A percentile compares a stretch with the other conserved stretches of the same genome.
These are phyloP conservation scores for Cladophialophora psammophila DNA, from an alignment of 2,329 filamentous ascomycete genomes.

Conservation along the genomic window DNA sequence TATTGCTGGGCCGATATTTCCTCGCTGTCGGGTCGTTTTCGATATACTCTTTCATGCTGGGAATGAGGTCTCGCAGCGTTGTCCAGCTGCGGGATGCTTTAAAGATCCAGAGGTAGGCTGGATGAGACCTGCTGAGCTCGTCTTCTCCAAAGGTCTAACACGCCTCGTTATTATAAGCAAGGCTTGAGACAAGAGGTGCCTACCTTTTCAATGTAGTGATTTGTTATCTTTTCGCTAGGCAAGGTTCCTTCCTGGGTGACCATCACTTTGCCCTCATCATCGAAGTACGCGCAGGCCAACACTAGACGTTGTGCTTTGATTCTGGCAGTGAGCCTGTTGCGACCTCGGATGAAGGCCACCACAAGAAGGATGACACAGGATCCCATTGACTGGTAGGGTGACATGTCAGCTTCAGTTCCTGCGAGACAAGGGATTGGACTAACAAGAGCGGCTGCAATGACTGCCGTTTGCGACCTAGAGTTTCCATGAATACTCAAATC, in stretches of 20 bases:
- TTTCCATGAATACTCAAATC: conserved; percentile 45
- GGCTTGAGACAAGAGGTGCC: conserved; percentile 26
- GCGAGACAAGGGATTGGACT: conserved; percentile 42
- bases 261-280: conserved; percentile 54
- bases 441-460: conserved; percentile 76
- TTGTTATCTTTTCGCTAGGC: conserved; percentile 73
- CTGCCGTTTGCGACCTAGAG: conserved; percentile 68
- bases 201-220: conserved; percentile 73
- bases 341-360: conserved; percentile 63
- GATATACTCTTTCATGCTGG: conserved; percentile 76
- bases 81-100: conserved; percentile 80
- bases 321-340: conserved; percentile 61
- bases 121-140: conserved; percentile 76
- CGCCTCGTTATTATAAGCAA: conserved; percentile 34
- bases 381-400: conserved; percentile 62
- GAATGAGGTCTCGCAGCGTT: conserved; percentile 71
- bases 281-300: conserved; percentile 54
- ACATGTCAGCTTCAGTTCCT: conserved; percentile 29
- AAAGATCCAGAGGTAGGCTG: conserved; percentile 87
- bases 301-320: conserved; percentile 68
- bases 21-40: conserved; percentile 53
- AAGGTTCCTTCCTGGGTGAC: conserved; percentile 54
- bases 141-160: conserved; percentile 68
- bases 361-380: conserved; percentile 67
- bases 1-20: conserved; percentile 32